Evolutionary conservation across 495 filamentous ascomycete species (phyloP).

Genomic region (Lasiosphaeris hirsuta): DNA sequence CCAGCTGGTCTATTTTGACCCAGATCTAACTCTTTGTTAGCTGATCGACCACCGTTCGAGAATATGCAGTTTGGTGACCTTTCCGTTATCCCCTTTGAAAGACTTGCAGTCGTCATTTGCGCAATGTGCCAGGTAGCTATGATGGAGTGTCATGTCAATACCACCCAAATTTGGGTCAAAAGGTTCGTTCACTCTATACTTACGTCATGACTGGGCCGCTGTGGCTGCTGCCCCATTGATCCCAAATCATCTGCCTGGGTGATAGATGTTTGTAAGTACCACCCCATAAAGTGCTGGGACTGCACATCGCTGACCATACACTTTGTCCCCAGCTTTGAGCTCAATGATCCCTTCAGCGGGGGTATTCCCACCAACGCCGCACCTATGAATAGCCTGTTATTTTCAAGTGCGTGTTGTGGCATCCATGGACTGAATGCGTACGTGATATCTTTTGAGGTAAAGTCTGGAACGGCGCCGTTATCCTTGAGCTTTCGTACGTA

Average conservation of each 20-base stretch:
- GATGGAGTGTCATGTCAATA: not conserved
- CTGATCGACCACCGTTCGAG: no score
- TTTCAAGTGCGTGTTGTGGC: not conserved
- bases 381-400: not conserved
- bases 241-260: conserved; percentile 14
- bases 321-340: conserved; percentile 20
- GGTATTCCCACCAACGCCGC: conserved; percentile 17
- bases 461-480: conserved; percentile 23
- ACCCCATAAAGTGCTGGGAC: no score
- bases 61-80: not conserved
- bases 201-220: conserved; percentile 18
- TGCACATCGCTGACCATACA: conserved; percentile 14
- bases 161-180: not conserved
- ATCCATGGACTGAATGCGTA: not conserved
- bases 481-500: conserved; percentile 17
- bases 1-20: conserved; percentile 41
- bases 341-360: conserved; percentile 17
- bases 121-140: conserved; percentile 29
- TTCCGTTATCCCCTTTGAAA: conserved; percentile 22
- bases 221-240: conserved; percentile 19
- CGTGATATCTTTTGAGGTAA: conserved; percentile 20
- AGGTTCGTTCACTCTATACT: not conserved
- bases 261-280: not conserved
- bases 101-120: conserved; percentile 31
- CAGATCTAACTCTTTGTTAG: conserved; percentile 15